Base-by-base conservation (phyloP, 2,329 filamentous ascomycete genomes). In the Hirsutella minnesotensis region DNA sequence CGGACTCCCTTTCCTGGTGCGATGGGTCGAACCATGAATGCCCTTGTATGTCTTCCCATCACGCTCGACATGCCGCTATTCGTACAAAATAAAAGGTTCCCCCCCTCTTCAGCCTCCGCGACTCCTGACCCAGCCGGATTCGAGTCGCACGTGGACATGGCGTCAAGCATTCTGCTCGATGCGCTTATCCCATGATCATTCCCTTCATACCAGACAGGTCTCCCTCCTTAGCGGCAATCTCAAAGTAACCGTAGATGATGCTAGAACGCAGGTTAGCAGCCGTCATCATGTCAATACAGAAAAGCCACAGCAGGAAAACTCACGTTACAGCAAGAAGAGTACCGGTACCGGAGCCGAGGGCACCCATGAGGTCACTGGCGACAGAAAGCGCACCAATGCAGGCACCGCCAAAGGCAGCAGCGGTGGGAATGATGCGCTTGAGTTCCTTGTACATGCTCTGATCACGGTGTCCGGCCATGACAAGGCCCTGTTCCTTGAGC, bases 381-480 rank as follows among this genome's bases (percentile, higher is more conserved):
- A 98, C 90, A 41, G 90, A 96, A 51, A 98, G 81, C 54, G 86
- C 90, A 73, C 92, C 92, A 72, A 98, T 98, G 75, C 90, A 96
- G 53, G 92, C 92, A 76, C 92, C 92, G 67, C 94, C 92, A 54
- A 98, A 98, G 57, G 94, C 92, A 51, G 92, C 92, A 48, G 92
- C 94, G 47, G 92, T 96, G 50, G 92, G 94, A 52, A 98, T 98
- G 58, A 98, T 92, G 60, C 92, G 85, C 85, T 98, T 98, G 51
- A 98, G 80, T 72, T 98, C 92, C 77, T 94, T 94, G 81, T 98
- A 98, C 92, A 98, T 98, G 75, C 86, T 94, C 77, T 96, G 90
- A 67, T 98, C 94, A 71, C 92, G 86, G 75, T 98, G 92, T 61
- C 92, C 92, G 59, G 92, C 90, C 94, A 98, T 98, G 55, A 98